Percentiles rank a stretch among this genome's conserved stretches.
phyloP scores from a whole-genome alignment of 2,329 filamentous ascomycete genomes.

The Dothideomycetidae sp. region DNA sequence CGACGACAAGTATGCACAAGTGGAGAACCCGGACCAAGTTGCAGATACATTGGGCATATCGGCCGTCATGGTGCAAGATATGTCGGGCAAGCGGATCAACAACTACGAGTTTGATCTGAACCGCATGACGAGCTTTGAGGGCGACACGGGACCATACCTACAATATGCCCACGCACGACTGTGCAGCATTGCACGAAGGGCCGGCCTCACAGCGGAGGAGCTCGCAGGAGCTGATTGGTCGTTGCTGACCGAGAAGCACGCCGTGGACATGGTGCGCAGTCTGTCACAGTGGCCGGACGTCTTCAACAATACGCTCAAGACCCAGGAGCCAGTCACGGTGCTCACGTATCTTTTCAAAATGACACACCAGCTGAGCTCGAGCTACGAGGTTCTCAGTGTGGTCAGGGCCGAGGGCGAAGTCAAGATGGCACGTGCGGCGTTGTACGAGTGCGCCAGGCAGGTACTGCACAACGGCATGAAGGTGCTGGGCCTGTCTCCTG shows the following conservation, averaged over 20 bases:
- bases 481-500: constrained; percentile 61
- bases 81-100: constrained; percentile 80
- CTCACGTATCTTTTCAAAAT: constrained; percentile 71
- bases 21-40: constrained; percentile 65
- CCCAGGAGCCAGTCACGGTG: constrained; percentile 57
- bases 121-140: constrained; percentile 70
- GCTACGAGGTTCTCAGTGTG: constrained; percentile 63
- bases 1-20: constrained; percentile 75
- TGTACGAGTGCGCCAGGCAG: constrained; percentile 62
- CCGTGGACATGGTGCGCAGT: constrained; percentile 56
- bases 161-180: constrained; percentile 71
- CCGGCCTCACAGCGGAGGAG: constrained; percentile 35
- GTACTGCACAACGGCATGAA: constrained; percentile 75
- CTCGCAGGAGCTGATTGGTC: constrained; percentile 50
- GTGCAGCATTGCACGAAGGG: constrained; percentile 44
- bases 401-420: constrained; percentile 64
- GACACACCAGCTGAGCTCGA: constrained; percentile 65
- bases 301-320: constrained; percentile 70
- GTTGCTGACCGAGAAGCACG: constrained; percentile 58
- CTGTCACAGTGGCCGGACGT: constrained; percentile 79
- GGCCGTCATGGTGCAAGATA: constrained; percentile 95
- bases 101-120: constrained; percentile 65
- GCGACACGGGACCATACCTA: constrained; percentile 71
- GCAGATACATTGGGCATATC: constrained; percentile 87
- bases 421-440: constrained; percentile 56